Evolutionary conservation across 2,329 filamentous ascomycete genomes (phyloP).

Genomic region (Leptographium radiaticola): DNA sequence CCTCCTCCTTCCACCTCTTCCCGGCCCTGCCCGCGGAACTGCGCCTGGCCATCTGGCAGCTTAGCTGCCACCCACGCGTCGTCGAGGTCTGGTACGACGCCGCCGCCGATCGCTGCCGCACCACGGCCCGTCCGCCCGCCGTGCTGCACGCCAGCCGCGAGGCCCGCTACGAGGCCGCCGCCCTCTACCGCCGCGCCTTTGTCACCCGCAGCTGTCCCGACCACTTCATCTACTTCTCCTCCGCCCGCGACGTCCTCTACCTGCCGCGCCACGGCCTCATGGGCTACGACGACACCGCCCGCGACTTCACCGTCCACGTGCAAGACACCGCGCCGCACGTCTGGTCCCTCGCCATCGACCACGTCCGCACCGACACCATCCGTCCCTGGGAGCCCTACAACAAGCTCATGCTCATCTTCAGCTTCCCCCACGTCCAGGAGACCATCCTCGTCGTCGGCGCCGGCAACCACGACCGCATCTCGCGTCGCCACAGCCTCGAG

Average conservation of each 20-base stretch:
- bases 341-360: constrained; percentile 29
- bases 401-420: constrained; percentile 31
- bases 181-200: constrained; percentile 23
- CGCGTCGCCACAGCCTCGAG: constrained; percentile 6
- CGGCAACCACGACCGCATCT: constrained; percentile 2
- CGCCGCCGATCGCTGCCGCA: constrained; percentile 22
- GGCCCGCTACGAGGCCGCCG: constrained; percentile 26
- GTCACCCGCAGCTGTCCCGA: constrained; percentile 18
- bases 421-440: constrained; percentile 25
- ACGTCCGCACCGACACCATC: constrained; percentile 28
- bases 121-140: constrained; percentile 24
- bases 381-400: constrained; percentile 38
- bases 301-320: constrained; percentile 27
- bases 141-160: constrained; percentile 28
- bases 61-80: constrained; percentile 23
- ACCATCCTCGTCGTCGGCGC: constrained; percentile 22
- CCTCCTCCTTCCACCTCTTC: constrained; percentile 19
- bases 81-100: constrained; percentile 26
- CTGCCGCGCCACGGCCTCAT: constrained; percentile 24
- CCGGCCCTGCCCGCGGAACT: constrained; percentile 24
- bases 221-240: constrained; percentile 23
- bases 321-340: constrained; percentile 20
- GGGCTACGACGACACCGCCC: constrained; percentile 27
- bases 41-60: constrained; percentile 26
- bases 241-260: constrained; percentile 24